Percentiles rank a stretch among this genome's conserved stretches.
phyloP scores from a whole-genome alignment of 2,329 filamentous ascomycete species.

The Cladosporium oxysporum region DNA sequence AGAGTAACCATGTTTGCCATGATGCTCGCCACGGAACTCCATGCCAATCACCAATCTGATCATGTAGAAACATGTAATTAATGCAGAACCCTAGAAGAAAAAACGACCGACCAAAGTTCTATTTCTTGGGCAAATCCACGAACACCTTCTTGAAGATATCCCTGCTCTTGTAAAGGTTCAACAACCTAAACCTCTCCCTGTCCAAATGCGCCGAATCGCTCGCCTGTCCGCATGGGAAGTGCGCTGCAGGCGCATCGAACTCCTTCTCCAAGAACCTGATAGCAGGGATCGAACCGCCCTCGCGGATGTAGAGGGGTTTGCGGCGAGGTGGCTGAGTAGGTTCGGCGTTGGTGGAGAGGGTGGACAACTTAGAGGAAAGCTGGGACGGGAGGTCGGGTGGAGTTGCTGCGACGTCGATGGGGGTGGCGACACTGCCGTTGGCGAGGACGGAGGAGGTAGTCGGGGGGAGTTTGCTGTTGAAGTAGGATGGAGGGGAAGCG shows the following conservation, averaged over 20 bases:
- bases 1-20: no score
- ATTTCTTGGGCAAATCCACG: conserved; percentile 34
- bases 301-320: conserved; percentile 87
- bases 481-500: conserved; percentile 21
- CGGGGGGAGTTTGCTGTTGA: conserved; percentile 43
- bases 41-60: not conserved
- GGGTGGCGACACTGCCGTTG: conserved; percentile 42
- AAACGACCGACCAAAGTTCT: not conserved
- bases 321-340: conserved; percentile 26
- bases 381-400: conserved; percentile 36
- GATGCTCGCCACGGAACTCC: not conserved
- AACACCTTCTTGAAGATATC: conserved; percentile 92
- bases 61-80: not conserved
- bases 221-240: conserved; percentile 91
- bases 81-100: not conserved
- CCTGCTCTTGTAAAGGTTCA: conserved; percentile 86
- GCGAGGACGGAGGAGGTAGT: conserved; percentile 56
- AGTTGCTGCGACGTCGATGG: conserved; percentile 30
- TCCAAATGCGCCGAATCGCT: conserved; percentile 93
- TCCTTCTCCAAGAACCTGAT: conserved; percentile 95
- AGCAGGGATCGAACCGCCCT: conserved; percentile 91
- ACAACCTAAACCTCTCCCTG: conserved; percentile 85
- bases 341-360: conserved; percentile 27
- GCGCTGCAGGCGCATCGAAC: conserved; percentile 85
- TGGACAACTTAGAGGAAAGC: conserved; percentile 46